A percentile compares a stretch with the other conserved stretches of the same genome.
Conservation (phyloP, 2,329 filamentous ascomycete genomes). For the Cephalotrichum gorgonifer region DNA sequence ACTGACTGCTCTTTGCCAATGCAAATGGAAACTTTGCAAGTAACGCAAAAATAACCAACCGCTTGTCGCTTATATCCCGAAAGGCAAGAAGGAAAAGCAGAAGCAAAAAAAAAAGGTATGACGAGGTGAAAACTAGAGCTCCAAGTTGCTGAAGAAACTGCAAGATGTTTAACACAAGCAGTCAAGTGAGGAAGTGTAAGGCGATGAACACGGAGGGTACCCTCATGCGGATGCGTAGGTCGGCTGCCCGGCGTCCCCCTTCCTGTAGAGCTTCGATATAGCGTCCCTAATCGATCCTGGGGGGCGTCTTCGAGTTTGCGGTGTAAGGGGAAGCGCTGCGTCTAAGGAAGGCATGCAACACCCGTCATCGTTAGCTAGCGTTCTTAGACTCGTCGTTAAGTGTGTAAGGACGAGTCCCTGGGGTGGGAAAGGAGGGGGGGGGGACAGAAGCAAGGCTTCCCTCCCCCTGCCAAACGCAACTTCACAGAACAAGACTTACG, state of each 20-base stretch:
- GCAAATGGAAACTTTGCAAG: neutral
- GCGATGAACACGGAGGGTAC: too few species aligned
- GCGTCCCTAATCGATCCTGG: conserved; percentile 28
- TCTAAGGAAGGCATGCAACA: conserved; percentile 1
- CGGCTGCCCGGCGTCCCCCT: too few species aligned
- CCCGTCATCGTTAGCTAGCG: neutral
- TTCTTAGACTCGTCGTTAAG: too few species aligned
- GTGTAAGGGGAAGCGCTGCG: conserved; percentile 11
- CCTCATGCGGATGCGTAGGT: too few species aligned
- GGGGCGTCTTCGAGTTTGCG: conserved; percentile 22
- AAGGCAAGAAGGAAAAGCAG: neutral
- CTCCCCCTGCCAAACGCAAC: neutral
- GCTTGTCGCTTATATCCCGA: neutral
- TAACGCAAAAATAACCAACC: neutral
- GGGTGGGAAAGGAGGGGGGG: neutral
- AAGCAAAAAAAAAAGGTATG: neutral
- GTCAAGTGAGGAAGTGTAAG: neutral
- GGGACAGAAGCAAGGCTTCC: neutral
- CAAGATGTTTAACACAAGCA: neutral
- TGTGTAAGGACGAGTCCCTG: neutral
- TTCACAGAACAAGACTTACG: conserved; percentile 41
- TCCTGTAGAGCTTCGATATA: neutral
- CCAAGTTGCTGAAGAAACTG: neutral
- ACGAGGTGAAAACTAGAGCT: neutral
- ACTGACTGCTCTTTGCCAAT: neutral